Conservation (phyloP, 306 rosid genomes). For the Chamaecrista fasciculata region DNA sequence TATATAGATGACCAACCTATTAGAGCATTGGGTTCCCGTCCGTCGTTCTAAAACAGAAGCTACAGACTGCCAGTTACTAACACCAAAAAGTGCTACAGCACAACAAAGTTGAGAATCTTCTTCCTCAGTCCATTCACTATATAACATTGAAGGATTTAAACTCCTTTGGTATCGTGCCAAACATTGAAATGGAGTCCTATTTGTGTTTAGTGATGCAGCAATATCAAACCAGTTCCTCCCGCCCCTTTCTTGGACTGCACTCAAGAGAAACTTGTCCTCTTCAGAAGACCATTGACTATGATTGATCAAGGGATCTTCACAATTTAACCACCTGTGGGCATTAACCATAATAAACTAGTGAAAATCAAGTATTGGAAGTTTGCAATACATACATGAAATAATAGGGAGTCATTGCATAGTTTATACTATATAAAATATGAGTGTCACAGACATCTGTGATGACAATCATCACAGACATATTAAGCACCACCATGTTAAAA, state of each 20-base stretch:
- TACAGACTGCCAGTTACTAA: constrained; percentile 74
- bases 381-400: constrained; percentile 2
- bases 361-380: constrained; percentile 17
- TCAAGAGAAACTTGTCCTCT: constrained; percentile 77
- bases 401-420: constrained; percentile 14
- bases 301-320: constrained; percentile 89
- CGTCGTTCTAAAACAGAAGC: constrained; percentile 86
- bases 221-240: constrained; percentile 74
- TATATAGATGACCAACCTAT: constrained; percentile 62
- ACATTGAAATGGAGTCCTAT: constrained; percentile 93
- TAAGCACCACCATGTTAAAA: constrained; percentile 52
- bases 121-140: constrained; percentile 90
- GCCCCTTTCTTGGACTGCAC: constrained; percentile 58
- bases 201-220: constrained; percentile 62
- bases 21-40: constrained; percentile 93
- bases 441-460: constrained; percentile 60
- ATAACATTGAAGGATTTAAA: constrained; percentile 75
- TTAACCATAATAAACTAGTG: constrained; percentile 24
- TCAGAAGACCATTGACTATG: constrained; percentile 55
- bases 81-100: constrained; percentile 68
- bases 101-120: constrained; percentile 77
- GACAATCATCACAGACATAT: constrained; percentile 63
- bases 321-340: constrained; percentile 81
- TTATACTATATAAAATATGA: constrained; percentile 13
- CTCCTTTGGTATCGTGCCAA: constrained; percentile 91